Evolutionary conservation across 2,329 filamentous ascomycete genomes (phyloP).

Genomic region (Sphaerulina vaccinii): DNA sequence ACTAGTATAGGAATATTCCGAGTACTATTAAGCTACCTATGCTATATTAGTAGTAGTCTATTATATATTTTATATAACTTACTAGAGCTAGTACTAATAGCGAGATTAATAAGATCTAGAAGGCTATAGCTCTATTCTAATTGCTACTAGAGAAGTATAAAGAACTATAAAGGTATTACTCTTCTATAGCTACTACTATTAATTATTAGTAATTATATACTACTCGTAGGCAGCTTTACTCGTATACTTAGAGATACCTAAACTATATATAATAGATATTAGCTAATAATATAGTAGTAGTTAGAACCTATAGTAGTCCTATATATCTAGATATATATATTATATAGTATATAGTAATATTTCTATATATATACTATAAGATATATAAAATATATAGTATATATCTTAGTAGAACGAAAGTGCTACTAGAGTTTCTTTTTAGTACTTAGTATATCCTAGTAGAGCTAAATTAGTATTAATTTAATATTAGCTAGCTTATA

Average conservation of each 20-base stretch:
- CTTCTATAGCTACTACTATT: conserved; percentile 38
- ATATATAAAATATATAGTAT: background rate
- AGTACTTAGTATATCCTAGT: too few species aligned
- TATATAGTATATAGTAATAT: background rate
- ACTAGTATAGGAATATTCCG: background rate
- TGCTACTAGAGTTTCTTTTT: too few species aligned
- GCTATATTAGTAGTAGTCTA: background rate
- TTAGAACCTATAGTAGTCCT: background rate
- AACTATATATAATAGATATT: background rate
- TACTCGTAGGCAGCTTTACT: conserved; percentile 34
- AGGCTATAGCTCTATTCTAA: background rate
- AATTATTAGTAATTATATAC: conserved; percentile 38
- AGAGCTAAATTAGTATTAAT: too few species aligned
- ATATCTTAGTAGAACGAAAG: background rate
- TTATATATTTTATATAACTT: background rate
- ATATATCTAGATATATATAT: background rate
- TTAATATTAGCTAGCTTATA: too few species aligned
- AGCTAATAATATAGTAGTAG: background rate
- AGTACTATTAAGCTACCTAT: background rate
- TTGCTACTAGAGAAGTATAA: conserved; percentile 21
- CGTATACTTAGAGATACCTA: background rate
- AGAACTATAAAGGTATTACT: conserved; percentile 29
- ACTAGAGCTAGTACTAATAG: background rate
- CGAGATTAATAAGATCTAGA: background rate
- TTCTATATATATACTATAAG: background rate